phyloP scores from a whole-genome alignment of 1,284 basidiomycete genomes.

The Malassezia sp. region DNA sequence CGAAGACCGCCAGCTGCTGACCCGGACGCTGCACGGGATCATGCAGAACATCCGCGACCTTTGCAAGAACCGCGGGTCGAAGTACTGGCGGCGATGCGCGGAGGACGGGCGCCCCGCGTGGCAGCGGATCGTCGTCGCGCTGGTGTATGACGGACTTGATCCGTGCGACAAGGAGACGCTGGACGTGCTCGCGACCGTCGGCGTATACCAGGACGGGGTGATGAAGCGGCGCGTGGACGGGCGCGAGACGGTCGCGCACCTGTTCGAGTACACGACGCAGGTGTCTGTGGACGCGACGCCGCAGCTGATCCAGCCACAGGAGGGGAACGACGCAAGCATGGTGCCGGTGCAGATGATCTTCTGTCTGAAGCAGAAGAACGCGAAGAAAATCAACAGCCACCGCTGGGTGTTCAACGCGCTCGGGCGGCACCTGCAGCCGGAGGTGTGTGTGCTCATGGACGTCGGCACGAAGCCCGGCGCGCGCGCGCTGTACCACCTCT shows the following conservation, averaged over 20 bases:
- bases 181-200: slow-evolving; percentile 47
- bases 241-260: slow-evolving; percentile 71
- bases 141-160: slow-evolving; percentile 84
- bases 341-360: slow-evolving; percentile 91
- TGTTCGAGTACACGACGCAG: slow-evolving; percentile 61
- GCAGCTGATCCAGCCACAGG: slow-evolving; percentile 69
- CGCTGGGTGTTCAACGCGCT: slow-evolving; percentile 97
- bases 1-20: slow-evolving; percentile 78
- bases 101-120: slow-evolving; percentile 67
- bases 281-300: slow-evolving; percentile 70
- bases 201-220: slow-evolving; percentile 57
- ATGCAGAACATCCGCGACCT: slow-evolving; percentile 98
- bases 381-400: slow-evolving; percentile 55
- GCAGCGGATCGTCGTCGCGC: slow-evolving; percentile 77
- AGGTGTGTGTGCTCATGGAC: slow-evolving; percentile 43
- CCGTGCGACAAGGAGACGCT: slow-evolving; percentile 71
- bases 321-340: slow-evolving; percentile 66
- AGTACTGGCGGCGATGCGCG: slow-evolving; percentile 59
- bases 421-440: slow-evolving; percentile 55
- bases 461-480: slow-evolving; percentile 45
- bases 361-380: slow-evolving; percentile 89
- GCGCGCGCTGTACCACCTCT: slow-evolving; percentile 42
- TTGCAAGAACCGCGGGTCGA: slow-evolving; percentile 85
- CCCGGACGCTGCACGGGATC: slow-evolving; percentile 70
- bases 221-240: slow-evolving; percentile 86